Conservation (phyloP, 345 rosid species). For the Triadica sebifera region DNA sequence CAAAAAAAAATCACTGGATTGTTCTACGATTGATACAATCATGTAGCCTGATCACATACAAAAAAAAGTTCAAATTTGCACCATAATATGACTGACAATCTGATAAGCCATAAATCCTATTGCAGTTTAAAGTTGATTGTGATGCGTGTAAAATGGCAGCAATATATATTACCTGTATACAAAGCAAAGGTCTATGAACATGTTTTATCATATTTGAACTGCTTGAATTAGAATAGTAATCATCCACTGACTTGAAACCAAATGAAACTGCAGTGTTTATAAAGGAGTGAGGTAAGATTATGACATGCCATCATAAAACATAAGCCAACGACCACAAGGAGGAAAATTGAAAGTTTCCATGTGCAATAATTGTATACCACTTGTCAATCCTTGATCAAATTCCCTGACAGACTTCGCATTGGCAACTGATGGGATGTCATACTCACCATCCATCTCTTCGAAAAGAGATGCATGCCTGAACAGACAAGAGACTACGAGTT, state of each 20-base stretch:
- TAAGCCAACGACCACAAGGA: neutral
- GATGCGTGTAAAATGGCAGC: neutral
- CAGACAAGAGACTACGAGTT: slow-evolving; percentile 13
- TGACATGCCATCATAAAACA: neutral
- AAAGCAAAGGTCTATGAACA: slow-evolving; percentile 67
- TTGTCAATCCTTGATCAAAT: slow-evolving; percentile 79
- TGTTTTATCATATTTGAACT: slow-evolving; percentile 72
- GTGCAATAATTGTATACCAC: slow-evolving; percentile 43
- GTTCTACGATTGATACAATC: neutral
- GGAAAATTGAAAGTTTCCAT: neutral
- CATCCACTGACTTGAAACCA: slow-evolving; percentile 92
- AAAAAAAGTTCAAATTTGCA: neutral
- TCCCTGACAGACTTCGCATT: slow-evolving; percentile 80
- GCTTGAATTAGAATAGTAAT: slow-evolving; percentile 78
- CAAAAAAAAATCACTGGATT: neutral
- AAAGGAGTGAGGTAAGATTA: slow-evolving; percentile 10
- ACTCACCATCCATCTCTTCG: slow-evolving; percentile 84
- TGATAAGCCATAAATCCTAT: neutral
- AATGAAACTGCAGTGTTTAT: slow-evolving; percentile 62
- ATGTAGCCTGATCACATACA: neutral
- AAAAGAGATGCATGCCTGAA: slow-evolving; percentile 81
- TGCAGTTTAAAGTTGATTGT: neutral
- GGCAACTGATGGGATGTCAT: slow-evolving; percentile 59
- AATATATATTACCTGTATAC: slow-evolving; percentile 68
- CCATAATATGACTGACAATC: neutral